These are phyloP conservation scores for Geoglossum cookeanum DNA, from an alignment of 2,329 filamentous ascomycete genomes.

Conservation along the genomic window DNA sequence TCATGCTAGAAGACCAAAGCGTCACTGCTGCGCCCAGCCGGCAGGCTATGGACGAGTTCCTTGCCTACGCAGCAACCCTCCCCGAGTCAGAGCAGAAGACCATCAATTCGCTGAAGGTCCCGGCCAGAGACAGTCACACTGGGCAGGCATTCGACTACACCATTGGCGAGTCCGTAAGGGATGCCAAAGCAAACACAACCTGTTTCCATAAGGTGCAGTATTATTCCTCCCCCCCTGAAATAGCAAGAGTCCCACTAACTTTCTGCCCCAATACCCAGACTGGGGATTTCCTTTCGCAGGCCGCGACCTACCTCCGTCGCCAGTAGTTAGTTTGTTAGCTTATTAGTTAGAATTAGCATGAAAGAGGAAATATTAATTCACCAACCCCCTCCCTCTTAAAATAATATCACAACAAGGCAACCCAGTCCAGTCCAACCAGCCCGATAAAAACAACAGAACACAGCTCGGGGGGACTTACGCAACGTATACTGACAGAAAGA, in stretches of 20 bases:
- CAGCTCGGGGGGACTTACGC: no score
- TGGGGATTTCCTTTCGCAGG: background rate
- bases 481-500: no score
- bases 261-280: background rate
- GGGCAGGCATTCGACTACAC: conserved; percentile 14
- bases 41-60: conserved; percentile 14
- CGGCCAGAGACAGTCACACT: conserved; percentile 15
- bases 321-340: background rate
- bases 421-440: no score
- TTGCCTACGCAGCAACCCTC: conserved; percentile 13
- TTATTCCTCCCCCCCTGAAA: background rate
- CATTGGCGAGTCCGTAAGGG: conserved; percentile 15
- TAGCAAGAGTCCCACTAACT: background rate
- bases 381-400: no score
- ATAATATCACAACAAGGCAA: no score
- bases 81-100: conserved; percentile 13
- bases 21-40: conserved; percentile 10
- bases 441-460: no score
- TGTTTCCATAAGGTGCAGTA: conserved; percentile 11
- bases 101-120: conserved; percentile 13
- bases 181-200: conserved; percentile 15
- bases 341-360: no score
- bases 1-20: conserved; percentile 13
- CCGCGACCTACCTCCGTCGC: background rate
- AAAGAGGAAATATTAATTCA: no score